Conservation (phyloP, 2,329 filamentous ascomycete genomes). For the Penicillium hesseltinei region DNA sequence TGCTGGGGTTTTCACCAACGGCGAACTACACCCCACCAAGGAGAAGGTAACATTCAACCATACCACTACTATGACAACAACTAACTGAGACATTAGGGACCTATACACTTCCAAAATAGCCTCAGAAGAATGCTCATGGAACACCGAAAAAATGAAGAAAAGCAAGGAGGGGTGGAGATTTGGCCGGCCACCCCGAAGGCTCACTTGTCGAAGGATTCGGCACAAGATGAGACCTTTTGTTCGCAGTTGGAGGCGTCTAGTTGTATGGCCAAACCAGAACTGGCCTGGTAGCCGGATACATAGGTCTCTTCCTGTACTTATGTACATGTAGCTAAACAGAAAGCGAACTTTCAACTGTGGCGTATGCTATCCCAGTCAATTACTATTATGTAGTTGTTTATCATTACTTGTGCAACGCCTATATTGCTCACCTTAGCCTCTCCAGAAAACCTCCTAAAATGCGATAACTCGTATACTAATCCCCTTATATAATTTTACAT, state of each 20-base stretch:
- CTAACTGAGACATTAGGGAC: slow-evolving; percentile 24
- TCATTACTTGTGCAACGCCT: too few relatives aligned
- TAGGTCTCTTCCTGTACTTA: background rate
- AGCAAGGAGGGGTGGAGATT: slow-evolving; percentile 47
- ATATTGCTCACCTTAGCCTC: too few relatives aligned
- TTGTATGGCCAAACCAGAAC: slow-evolving; percentile 12
- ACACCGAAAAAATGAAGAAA: slow-evolving; percentile 47
- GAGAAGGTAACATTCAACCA: slow-evolving; percentile 46
- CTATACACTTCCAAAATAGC: slow-evolving; percentile 54
- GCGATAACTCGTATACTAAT: too few relatives aligned
- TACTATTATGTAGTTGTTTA: too few relatives aligned
- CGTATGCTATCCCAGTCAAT: background rate
- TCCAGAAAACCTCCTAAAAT: too few relatives aligned
- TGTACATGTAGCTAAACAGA: background rate
- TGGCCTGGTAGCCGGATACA: slow-evolving; percentile 14
- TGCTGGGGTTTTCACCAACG: slow-evolving; percentile 60
- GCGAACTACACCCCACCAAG: slow-evolving; percentile 59
- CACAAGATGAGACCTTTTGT: slow-evolving; percentile 20
- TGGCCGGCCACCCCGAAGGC: slow-evolving; percentile 45
- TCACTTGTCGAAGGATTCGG: slow-evolving; percentile 2
- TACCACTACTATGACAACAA: slow-evolving; percentile 2
- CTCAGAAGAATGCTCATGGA: slow-evolving; percentile 49
- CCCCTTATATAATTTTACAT: too few relatives aligned
- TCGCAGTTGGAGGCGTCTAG: slow-evolving; percentile 17
- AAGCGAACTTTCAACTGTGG: background rate